Percentiles rank a stretch among this genome's conserved stretches.
phyloP scores from a whole-genome alignment of 225 moss, liverwort and hornwort species.

The Thuidium tamariscinum region DNA sequence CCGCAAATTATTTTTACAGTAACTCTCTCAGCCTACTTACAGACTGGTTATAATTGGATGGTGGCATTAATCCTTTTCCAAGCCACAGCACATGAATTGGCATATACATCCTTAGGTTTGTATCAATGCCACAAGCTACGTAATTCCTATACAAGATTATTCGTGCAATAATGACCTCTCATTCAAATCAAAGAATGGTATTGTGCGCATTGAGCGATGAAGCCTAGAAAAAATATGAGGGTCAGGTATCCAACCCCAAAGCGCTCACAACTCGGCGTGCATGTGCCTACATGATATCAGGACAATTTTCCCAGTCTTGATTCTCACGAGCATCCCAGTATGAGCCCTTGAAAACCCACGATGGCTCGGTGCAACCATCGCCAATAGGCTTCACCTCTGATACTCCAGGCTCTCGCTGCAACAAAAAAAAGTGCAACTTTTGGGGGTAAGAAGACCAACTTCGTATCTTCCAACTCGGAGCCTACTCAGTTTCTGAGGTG shows the following conservation, averaged over 20 bases:
- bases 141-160: constrained; percentile 26
- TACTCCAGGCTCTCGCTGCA: constrained; percentile 71
- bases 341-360: constrained; percentile 73
- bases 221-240: constrained; percentile 1
- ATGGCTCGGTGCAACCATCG: constrained; percentile 54
- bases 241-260: constrained; percentile 4
- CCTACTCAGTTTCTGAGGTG: background rate
- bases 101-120: background rate
- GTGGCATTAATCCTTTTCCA: constrained; percentile 5
- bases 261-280: background rate
- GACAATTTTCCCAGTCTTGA: constrained; percentile 76
- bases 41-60: constrained; percentile 23
- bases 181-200: constrained; percentile 21
- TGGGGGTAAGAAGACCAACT: background rate
- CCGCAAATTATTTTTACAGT: constrained; percentile 41
- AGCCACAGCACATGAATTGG: constrained; percentile 13
- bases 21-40: constrained; percentile 27
- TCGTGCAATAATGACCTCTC: background rate
- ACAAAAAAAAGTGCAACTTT: background rate
- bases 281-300: constrained; percentile 76
- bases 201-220: background rate
- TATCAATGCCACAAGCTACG: constrained; percentile 1
- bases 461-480: background rate
- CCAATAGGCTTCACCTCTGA: constrained; percentile 56
- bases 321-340: constrained; percentile 94